Percentiles rank a stretch among this genome's conserved stretches.
Evolutionary conservation across 805 yeast species (phyloP).

Genomic region (Candida boleticola): DNA sequence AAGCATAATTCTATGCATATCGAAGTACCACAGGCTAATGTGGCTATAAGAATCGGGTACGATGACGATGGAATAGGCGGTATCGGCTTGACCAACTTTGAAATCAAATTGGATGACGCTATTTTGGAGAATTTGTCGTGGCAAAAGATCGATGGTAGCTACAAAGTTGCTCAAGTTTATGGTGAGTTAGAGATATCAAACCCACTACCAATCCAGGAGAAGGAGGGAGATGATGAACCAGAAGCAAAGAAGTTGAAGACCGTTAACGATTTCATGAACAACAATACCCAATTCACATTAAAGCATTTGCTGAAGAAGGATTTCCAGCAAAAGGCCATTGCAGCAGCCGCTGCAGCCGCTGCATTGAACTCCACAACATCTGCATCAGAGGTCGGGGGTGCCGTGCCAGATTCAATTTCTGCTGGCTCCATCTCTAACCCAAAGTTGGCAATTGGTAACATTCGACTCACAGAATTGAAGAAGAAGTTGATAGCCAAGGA

Average conservation of each 20-base stretch:
- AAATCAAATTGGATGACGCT: constrained; percentile 65
- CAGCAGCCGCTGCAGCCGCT: background rate
- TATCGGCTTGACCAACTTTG: constrained; percentile 42
- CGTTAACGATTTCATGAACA: constrained; percentile 25
- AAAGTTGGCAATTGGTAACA: constrained; percentile 81
- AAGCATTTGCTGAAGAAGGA: constrained; percentile 20
- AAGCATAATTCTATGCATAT: constrained; percentile 26
- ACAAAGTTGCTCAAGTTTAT: constrained; percentile 74
- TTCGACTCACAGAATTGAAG: constrained; percentile 77
- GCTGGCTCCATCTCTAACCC: constrained; percentile 12
- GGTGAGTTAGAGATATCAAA: constrained; percentile 55
- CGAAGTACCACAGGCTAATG: constrained; percentile 34
- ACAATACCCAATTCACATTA: constrained; percentile 30
- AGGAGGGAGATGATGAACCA: background rate
- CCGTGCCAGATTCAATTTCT: background rate
- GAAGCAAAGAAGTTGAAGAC: constrained; percentile 17
- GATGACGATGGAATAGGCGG: constrained; percentile 32
- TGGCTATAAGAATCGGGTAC: constrained; percentile 48
- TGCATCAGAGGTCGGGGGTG: background rate
- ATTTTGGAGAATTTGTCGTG: constrained; percentile 64
- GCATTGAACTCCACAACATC: background rate
- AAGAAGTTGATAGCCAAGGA: constrained; percentile 56
- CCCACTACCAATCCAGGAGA: too few relatives aligned
- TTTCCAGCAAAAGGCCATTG: constrained; percentile 8
- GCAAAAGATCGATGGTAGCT: constrained; percentile 83